Evolutionary conservation across 495 filamentous ascomycete species (phyloP), one percentile per base, ranked within the genome.

Genomic region (Cercophora scortea): DNA sequence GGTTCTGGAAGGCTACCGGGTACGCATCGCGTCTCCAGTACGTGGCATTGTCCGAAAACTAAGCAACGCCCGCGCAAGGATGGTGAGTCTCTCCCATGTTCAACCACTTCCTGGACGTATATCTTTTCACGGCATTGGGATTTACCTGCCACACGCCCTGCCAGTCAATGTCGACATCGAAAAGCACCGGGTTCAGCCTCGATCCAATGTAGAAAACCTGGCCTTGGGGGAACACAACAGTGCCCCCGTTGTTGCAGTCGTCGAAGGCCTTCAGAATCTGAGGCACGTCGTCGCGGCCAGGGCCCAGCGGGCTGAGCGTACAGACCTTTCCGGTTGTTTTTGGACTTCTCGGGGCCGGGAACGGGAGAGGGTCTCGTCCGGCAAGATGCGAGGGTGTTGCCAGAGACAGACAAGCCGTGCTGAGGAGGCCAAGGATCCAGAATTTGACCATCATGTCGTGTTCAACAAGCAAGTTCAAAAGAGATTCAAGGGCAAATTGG

Each of bases 1-100:
- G 79, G 57, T 82, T 82, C 51, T 82, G 79, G 56, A 81, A 82
- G 8, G 68, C 58, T 17, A 82, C 68, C 15, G 68, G 74, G 54
- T 79, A 82, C 18, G 64, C 73, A 54, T 81, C 73, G 47, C 74
- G 71, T 49, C 76, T 69, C 79, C 79, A 82, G 63, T 82, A 81
- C 42, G 60, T 57, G 15, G 80, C 57, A 59, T 81, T 68, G 47
- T 75, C 70, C 3, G 74, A 77, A 54, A 79, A 70, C 72, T 42
- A 42, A 18, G 8, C 15, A 13, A 18, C 3, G 41, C 11, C 25
- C 12, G 15, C 13, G 17, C 16, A 42, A 38, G n/a, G 36, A 13
- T 38, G 13, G 36, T 38, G 15, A 10, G n/a, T 42, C 41, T 25
- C 25, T 2, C n/a, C n/a, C 25, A 2, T 25, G 25, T 25, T 25